These are phyloP conservation scores for Mycena pura DNA, from an alignment of 768 basidiomycete genomes.

Conservation along the genomic window DNA sequence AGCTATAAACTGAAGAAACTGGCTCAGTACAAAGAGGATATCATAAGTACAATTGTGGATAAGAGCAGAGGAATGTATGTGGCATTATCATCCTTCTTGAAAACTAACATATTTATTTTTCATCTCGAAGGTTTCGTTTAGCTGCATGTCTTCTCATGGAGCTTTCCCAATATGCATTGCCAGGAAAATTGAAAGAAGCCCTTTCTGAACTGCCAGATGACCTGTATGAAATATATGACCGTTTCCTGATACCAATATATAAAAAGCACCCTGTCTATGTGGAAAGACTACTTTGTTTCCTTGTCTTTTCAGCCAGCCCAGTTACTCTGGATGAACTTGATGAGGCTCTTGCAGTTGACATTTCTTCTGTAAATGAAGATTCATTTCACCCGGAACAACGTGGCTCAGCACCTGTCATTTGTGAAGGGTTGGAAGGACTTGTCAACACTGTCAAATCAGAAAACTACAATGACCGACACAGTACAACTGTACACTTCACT, in stretches of 20 bases:
- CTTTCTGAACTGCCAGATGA: neutral
- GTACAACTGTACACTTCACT: no score
- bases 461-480: no score
- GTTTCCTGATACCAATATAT: neutral
- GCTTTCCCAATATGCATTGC: neutral
- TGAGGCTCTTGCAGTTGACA: neutral
- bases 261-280: neutral
- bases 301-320: neutral
- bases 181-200: neutral
- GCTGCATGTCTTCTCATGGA: neutral
- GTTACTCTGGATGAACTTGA: neutral
- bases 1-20: neutral
- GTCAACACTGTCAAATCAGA: neutral
- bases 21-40: neutral
- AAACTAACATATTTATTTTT: neutral
- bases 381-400: neutral
- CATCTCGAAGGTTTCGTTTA: neutral
- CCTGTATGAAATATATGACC: neutral
- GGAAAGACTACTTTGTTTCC: neutral
- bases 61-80: neutral
- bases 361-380: neutral
- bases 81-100: neutral
- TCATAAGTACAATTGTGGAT: neutral
- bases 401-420: no score
- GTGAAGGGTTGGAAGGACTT: neutral